A percentile compares a stretch with the other conserved stretches of the same genome.
These are phyloP conservation scores for Podaxis mareebaensis DNA, from an alignment of 768 basidiomycete genomes.

Conservation along the genomic window DNA sequence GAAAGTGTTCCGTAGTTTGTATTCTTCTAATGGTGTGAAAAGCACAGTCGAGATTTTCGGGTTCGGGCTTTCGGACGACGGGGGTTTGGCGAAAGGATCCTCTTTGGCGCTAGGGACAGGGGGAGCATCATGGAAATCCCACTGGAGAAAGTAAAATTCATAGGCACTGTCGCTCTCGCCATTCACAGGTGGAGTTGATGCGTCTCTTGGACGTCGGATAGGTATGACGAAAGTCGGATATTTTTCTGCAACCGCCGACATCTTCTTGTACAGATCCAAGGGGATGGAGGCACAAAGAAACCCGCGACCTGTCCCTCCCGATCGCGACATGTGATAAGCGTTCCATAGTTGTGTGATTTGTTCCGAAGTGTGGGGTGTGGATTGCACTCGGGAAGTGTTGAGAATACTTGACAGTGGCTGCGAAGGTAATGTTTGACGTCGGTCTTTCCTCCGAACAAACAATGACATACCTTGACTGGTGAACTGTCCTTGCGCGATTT, in stretches of 20 bases:
- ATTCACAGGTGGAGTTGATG: slow-evolving; percentile 24
- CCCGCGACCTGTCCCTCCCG: slow-evolving; percentile 78
- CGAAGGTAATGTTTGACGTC: slow-evolving; percentile 11
- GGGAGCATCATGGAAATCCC: slow-evolving; percentile 81
- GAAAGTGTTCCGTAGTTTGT: slow-evolving; percentile 80
- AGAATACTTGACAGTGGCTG: slow-evolving; percentile 84
- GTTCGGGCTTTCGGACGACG: slow-evolving; percentile 33
- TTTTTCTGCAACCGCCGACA: slow-evolving; percentile 59
- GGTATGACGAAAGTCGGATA: slow-evolving; percentile 87
- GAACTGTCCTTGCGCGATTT: slow-evolving; percentile 22
- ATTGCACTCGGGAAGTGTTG: slow-evolving; percentile 69
- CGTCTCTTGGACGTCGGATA: slow-evolving; percentile 51
- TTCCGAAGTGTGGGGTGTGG: slow-evolving; percentile 65
- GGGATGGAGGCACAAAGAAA: slow-evolving; percentile 86
- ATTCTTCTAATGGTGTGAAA: slow-evolving; percentile 93
- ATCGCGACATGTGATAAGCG: slow-evolving; percentile 81
- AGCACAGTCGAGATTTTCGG: slow-evolving; percentile 73
- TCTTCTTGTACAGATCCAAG: slow-evolving; percentile 65
- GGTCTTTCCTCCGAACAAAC: neutral
- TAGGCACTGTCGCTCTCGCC: slow-evolving; percentile 48
- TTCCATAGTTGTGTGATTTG: slow-evolving; percentile 88
- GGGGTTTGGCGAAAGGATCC: slow-evolving; percentile 45
- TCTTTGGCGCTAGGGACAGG: slow-evolving; percentile 49
- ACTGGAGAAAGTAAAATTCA: slow-evolving; percentile 88
- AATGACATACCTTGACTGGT: slow-evolving; percentile 23